Percentiles rank a stretch among this genome's conserved stretches.
Evolutionary conservation across 2,329 filamentous ascomycete genomes (phyloP).

Genomic region (Diaporthe destruens): DNA sequence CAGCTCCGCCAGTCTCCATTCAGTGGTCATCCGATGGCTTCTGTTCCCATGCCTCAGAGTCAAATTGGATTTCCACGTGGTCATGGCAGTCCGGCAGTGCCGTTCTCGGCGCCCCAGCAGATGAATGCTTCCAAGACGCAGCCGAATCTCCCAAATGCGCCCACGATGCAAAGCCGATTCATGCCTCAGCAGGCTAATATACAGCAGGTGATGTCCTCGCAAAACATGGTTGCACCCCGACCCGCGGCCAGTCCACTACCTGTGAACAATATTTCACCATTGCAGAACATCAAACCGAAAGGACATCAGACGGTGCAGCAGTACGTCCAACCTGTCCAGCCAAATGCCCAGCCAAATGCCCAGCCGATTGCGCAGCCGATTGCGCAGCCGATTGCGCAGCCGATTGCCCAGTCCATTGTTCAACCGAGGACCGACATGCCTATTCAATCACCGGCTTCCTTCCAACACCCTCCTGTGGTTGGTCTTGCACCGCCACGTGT

Average conservation of each 20-base stretch:
- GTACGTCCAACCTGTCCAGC: slow-evolving; percentile 7
- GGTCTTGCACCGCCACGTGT: slow-evolving; percentile 36
- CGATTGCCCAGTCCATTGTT: neutral
- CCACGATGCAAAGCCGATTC: slow-evolving; percentile 35
- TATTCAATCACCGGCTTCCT: neutral
- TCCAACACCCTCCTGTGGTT: slow-evolving; percentile 9
- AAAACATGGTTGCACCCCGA: slow-evolving; percentile 25
- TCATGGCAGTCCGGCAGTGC: slow-evolving; percentile 32
- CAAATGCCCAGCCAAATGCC: neutral
- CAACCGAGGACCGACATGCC: slow-evolving; percentile 9
- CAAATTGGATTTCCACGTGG: slow-evolving; percentile 31
- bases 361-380: slow-evolving; percentile 12
- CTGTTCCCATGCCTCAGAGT: slow-evolving; percentile 37
- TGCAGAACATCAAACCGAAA: slow-evolving; percentile 11
- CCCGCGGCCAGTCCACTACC: neutral
- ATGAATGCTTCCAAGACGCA: slow-evolving; percentile 13
- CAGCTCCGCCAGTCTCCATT: slow-evolving; percentile 41
- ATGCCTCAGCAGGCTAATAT: slow-evolving; percentile 23
- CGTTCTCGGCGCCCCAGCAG: slow-evolving; percentile 36
- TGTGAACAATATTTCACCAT: slow-evolving; percentile 1
- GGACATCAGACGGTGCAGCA: slow-evolving; percentile 21
- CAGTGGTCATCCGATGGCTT: slow-evolving; percentile 28
- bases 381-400: slow-evolving; percentile 3
- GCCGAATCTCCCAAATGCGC: slow-evolving; percentile 4
- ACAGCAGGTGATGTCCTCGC: slow-evolving; percentile 8